Evolutionary conservation across 192 early-diverging fungal species (phyloP), one percentile per base, ranked within the genome.

Genomic region (Geranomyces variabilis): DNA sequence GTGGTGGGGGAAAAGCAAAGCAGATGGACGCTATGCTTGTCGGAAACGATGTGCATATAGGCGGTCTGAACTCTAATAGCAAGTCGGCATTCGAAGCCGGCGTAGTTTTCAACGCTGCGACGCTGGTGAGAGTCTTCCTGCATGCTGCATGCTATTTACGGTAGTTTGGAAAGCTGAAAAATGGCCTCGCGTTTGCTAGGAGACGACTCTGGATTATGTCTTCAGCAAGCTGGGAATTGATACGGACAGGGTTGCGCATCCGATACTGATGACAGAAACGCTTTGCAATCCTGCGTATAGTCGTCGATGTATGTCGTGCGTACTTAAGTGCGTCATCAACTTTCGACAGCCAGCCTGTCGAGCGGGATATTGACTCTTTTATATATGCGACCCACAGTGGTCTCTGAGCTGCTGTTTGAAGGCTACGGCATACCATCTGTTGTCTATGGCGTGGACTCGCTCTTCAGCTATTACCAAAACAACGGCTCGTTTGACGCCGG

Each of bases 321-420:
- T 49, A 17, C 9, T n/a, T 1, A 29, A 3, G 28, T 7, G 2
- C 30, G 19, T 53, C 51, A n/a, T 53, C 15, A 15, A 26, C 15
- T 53, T 53, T 53, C 36, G 26, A 3, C 26, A 6, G 51, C 6
- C 22, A n/a, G n/a, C n/a, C n/a, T n/a, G n/a, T n/a, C n/a, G n/a
- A n/a, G n/a, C 33, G 30, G 3, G 6, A 17, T 53, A 43, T 66
- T 22, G 19, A 26, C 17, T 17, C 4, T 24, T 15, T 8, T 3
- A 26, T 53, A 47, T 47, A 47, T 26, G 51, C 9, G 33, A 3
- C 10, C 34, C 30, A n/a, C 53, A 92, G 91, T 91, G 46, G 91
- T 91, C 81, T 90, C 93, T 0, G 95, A 97, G 74, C 78, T 97
- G 0, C 77, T 97, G 41, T 96, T 97, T 71, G 95, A 97, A 75